phyloP scores from a whole-genome alignment of 495 filamentous ascomycete genomes.

The Geoglossum glabrum region DNA sequence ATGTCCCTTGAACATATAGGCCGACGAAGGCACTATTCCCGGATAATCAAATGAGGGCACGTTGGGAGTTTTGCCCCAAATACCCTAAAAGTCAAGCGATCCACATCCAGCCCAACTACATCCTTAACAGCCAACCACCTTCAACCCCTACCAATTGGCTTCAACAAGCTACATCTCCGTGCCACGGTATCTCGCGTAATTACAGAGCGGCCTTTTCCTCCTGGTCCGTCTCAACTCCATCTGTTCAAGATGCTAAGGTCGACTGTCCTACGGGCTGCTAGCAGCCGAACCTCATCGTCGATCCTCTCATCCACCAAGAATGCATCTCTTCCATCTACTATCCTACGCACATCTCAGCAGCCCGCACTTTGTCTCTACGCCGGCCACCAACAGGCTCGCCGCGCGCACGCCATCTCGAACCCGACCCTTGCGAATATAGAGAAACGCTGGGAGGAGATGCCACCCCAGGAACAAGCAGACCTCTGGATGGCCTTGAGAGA shows the following conservation, averaged over 20 bases:
- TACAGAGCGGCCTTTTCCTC: not conserved
- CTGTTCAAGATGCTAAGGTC: slow-evolving; percentile 1
- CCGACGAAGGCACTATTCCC: no score
- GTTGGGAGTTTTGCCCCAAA: not conserved
- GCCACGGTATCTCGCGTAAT: not conserved
- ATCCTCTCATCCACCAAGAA: not conserved
- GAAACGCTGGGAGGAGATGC: slow-evolving; percentile 97
- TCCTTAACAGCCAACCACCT: not conserved
- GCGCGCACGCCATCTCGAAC: slow-evolving; percentile 86
- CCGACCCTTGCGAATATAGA: slow-evolving; percentile 94
- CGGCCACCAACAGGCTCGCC: slow-evolving; percentile 33
- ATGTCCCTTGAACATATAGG: no score
- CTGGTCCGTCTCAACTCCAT: not conserved
- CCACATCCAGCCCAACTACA: not conserved
- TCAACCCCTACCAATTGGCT: not conserved
- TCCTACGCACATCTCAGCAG: not conserved
- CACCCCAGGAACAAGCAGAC: slow-evolving; percentile 94
- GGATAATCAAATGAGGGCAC: not conserved
- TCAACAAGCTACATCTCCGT: not conserved
- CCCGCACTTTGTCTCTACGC: not conserved
- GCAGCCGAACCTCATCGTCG: not conserved
- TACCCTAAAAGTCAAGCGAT: not conserved
- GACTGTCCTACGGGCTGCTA: slow-evolving; percentile 3
- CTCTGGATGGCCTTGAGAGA: slow-evolving; percentile 95
- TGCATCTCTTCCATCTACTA: not conserved